Conservation (phyloP, 257 asterid genomes). For the Solanum etuberosum region DNA sequence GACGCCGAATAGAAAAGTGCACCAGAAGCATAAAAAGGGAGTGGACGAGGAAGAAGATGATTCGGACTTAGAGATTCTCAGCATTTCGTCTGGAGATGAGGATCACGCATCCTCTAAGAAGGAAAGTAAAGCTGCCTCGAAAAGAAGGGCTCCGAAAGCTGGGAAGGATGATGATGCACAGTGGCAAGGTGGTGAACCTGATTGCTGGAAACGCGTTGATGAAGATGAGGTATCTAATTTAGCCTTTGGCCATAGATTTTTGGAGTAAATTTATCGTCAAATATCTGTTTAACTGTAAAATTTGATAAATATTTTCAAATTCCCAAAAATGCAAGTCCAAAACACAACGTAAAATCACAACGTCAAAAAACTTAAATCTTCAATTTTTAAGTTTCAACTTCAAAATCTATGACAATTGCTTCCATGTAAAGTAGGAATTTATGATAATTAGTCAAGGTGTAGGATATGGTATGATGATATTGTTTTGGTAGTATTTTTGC, state of each 20-base stretch:
- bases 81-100: conserved; percentile 97
- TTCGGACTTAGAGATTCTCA: conserved; percentile 93
- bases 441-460: neutral
- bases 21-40: conserved; percentile 28
- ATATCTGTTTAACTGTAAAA: neutral
- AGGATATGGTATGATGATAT: neutral
- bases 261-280: too few species aligned
- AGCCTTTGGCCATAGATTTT: neutral
- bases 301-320: neutral
- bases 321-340: neutral
- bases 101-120: conserved; percentile 27
- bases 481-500: neutral
- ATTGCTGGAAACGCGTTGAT: conserved; percentile 84
- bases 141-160: conserved; percentile 26
- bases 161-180: conserved; percentile 54
- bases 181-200: conserved; percentile 91
- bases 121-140: conserved; percentile 22
- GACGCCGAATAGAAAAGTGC: conserved; percentile 13
- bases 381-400: neutral
- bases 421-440: neutral
- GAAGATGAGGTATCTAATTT: conserved; percentile 59
- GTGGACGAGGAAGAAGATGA: conserved; percentile 71
- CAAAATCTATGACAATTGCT: neutral
- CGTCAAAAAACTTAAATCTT: too few species aligned
- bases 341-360: neutral